Evolutionary conservation across 208 protist genomes (phyloP).

Genomic region (Leishmania aethiopica): DNA sequence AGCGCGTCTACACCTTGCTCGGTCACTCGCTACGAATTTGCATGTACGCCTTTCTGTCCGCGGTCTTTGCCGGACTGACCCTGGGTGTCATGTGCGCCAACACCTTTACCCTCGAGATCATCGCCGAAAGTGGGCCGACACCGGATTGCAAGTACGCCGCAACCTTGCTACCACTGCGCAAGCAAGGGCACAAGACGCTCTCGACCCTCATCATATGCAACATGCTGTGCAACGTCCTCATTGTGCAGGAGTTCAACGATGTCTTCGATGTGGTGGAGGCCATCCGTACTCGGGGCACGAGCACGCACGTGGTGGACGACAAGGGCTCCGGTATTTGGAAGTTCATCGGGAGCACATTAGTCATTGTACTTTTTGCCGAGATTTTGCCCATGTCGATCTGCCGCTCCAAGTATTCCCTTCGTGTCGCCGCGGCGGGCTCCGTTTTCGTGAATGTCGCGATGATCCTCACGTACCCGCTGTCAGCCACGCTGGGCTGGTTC

Average conservation of each 20-base stretch:
- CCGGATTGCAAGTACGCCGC: slow-evolving; percentile 83
- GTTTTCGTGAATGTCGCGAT: slow-evolving; percentile 78
- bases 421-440: slow-evolving; percentile 76
- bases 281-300: slow-evolving; percentile 29
- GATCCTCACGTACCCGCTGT: slow-evolving; percentile 80
- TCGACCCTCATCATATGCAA: slow-evolving; percentile 90
- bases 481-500: slow-evolving; percentile 75
- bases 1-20: slow-evolving; percentile 67
- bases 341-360: slow-evolving; percentile 77
- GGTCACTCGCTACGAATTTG: slow-evolving; percentile 55
- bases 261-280: slow-evolving; percentile 61
- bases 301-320: slow-evolving; percentile 22
- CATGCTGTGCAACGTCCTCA: slow-evolving; percentile 88
- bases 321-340: slow-evolving; percentile 42
- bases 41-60: slow-evolving; percentile 78
- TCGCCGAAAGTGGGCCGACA: slow-evolving; percentile 78
- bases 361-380: slow-evolving; percentile 88
- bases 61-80: slow-evolving; percentile 89
- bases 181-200: slow-evolving; percentile 81
- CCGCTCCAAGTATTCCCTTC: slow-evolving; percentile 86
- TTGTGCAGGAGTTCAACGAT: slow-evolving; percentile 75
- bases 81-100: slow-evolving; percentile 91
- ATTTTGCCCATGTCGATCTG: slow-evolving; percentile 90
- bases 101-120: slow-evolving; percentile 87
- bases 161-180: slow-evolving; percentile 74